Conservation (phyloP, 2,329 filamentous ascomycete genomes). For the Biscogniauxia sp. region DNA sequence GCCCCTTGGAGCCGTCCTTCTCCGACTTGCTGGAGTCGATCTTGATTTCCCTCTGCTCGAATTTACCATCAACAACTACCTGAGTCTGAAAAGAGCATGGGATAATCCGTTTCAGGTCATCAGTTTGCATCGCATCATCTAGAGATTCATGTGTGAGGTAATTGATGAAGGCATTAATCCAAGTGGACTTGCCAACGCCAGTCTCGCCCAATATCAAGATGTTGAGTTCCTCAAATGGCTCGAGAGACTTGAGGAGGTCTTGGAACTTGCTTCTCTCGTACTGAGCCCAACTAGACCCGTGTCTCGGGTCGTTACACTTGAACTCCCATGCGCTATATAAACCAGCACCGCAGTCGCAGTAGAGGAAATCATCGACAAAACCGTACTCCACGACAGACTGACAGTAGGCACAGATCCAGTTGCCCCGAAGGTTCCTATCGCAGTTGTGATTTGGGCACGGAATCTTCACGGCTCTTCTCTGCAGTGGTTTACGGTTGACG, state of each 20-base stretch:
- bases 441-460: slow-evolving; percentile 2
- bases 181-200: slow-evolving; percentile 48
- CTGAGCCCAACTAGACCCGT: slow-evolving; percentile 7
- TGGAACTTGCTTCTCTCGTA: background rate
- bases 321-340: slow-evolving; percentile 3
- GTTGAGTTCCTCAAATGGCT: slow-evolving; percentile 35
- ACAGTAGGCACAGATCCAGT: slow-evolving; percentile 10
- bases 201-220: slow-evolving; percentile 47
- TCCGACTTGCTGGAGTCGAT: slow-evolving; percentile 34
- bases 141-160: slow-evolving; percentile 39
- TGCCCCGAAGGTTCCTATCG: background rate
- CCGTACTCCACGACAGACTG: slow-evolving; percentile 3
- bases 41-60: slow-evolving; percentile 16
- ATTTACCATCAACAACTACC: slow-evolving; percentile 5
- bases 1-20: slow-evolving; percentile 30
- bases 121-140: slow-evolving; percentile 35
- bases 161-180: slow-evolving; percentile 48
- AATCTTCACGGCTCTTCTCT: slow-evolving; percentile 1
- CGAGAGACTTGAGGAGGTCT: slow-evolving; percentile 17
- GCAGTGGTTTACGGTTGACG: background rate
- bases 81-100: slow-evolving; percentile 40
- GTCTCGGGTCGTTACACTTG: background rate
- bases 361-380: slow-evolving; percentile 2
- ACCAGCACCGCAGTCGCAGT: slow-evolving; percentile 3
- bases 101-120: slow-evolving; percentile 35